Evolutionary conservation across 2,329 filamentous ascomycete species (phyloP).

Genomic region (Lizonia empirigonia): DNA sequence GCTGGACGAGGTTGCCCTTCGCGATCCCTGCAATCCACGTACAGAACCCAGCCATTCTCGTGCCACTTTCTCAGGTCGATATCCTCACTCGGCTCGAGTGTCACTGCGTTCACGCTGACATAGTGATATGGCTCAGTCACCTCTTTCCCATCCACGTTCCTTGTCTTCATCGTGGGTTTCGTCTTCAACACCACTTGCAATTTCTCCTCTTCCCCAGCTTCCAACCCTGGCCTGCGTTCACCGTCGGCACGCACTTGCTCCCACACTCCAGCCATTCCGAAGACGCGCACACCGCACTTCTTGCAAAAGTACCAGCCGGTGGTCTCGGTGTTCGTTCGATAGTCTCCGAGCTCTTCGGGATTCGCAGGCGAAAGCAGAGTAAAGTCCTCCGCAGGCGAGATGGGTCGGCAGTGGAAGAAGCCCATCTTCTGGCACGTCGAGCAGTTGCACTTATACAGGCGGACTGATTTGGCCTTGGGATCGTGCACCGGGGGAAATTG

Average conservation of each 20-base stretch:
- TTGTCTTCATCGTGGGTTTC: constrained; percentile 16
- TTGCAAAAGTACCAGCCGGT: constrained; percentile 56
- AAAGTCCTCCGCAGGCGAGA: constrained; percentile 51
- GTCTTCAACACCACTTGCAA: constrained; percentile 34
- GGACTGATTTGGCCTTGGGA: constrained; percentile 23
- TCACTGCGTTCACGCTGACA: constrained; percentile 43
- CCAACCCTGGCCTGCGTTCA: constrained; percentile 26
- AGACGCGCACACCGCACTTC: constrained; percentile 54
- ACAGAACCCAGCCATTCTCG: constrained; percentile 43
- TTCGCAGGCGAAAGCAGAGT: constrained; percentile 51
- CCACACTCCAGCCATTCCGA: constrained; percentile 45
- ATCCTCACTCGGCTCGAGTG: constrained; percentile 34
- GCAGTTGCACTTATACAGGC: constrained; percentile 56
- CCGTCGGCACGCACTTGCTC: constrained; percentile 29
- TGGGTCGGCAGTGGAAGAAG: constrained; percentile 54
- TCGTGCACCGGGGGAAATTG: constrained; percentile 47
- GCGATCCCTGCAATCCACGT: constrained; percentile 29
- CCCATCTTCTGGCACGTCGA: constrained; percentile 57
- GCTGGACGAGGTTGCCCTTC: neutral
- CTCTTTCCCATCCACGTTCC: constrained; percentile 21
- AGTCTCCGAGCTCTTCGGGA: constrained; percentile 50
- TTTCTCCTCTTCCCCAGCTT: constrained; percentile 17
- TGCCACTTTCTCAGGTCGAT: constrained; percentile 42
- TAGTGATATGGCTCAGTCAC: constrained; percentile 27
- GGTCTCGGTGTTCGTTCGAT: constrained; percentile 41